Conservation (phyloP, 2,329 filamentous ascomycete genomes). For the Eutypa lata region DNA sequence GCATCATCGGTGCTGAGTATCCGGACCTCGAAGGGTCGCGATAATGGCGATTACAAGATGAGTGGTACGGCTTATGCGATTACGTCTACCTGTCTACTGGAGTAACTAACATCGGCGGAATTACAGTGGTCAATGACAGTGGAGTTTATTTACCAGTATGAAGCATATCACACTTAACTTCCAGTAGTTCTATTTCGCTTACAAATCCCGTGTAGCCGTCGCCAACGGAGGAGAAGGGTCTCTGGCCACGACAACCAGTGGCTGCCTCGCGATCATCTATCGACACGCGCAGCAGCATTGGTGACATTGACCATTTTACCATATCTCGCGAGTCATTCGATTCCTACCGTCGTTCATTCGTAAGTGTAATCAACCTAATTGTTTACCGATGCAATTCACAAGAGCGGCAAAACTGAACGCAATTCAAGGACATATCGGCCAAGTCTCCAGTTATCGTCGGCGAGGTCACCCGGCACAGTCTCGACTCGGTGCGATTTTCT, state of each 20-base stretch:
- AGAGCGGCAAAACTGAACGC: slow-evolving; percentile 3
- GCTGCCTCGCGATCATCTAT: slow-evolving; percentile 52
- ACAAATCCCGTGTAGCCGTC: slow-evolving; percentile 62
- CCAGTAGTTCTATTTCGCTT: slow-evolving; percentile 1
- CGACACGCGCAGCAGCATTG: slow-evolving; percentile 56
- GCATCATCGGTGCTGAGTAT: slow-evolving; percentile 61
- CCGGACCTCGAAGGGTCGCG: slow-evolving; percentile 56
- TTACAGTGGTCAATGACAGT: slow-evolving; percentile 86
- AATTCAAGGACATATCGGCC: slow-evolving; percentile 75
- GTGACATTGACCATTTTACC: slow-evolving; percentile 87
- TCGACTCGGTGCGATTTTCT: slow-evolving; percentile 70
- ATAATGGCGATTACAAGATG: slow-evolving; percentile 74
- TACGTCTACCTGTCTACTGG: slow-evolving; percentile 4
- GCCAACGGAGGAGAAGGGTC: slow-evolving; percentile 76
- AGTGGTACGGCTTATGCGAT: slow-evolving; percentile 56
- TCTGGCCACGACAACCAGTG: slow-evolving; percentile 61
- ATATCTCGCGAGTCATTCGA: slow-evolving; percentile 97
- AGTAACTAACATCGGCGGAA: slow-evolving; percentile 13
- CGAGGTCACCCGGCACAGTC: slow-evolving; percentile 68
- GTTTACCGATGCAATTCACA: not conserved
- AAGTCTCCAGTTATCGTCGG: slow-evolving; percentile 68
- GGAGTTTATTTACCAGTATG: slow-evolving; percentile 90
- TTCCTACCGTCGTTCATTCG: slow-evolving; percentile 92
- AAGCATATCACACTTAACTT: slow-evolving; percentile 6
- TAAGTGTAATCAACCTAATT: slow-evolving; percentile 47